Base-by-base conservation (phyloP, 1,139 yeast genomes). In the Groenewaldozyma sp. region DNA sequence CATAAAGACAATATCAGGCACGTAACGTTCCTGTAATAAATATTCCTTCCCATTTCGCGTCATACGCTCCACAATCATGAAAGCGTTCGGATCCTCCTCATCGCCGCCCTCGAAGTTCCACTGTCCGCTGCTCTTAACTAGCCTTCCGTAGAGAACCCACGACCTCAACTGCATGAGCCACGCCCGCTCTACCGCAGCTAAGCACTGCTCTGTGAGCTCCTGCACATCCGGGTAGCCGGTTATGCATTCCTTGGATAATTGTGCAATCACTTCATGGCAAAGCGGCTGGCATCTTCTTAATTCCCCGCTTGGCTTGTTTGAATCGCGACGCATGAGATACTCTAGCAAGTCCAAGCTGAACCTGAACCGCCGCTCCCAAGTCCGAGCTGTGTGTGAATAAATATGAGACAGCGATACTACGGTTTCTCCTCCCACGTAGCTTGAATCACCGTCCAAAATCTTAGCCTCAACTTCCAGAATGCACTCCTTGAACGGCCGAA, bases 121-220 rank as follows among this genome's bases (percentile, higher is more conserved):
- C 9, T 14, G 10, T 16, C 22, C 33, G 22, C n/a, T 29, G 7
- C 13, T 5, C 20, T 18, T 18, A 19, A 49, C 43, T 16, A 47
- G 37, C 28, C 50, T 45, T 4, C 59, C 59, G 36, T 55, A 55
- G n/a, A 52, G 37, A 6, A 51, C 42, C 59, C 59, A 55, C 13
- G 53, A 43, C 28, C 49, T 35, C 11, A 53, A 41, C 36, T 49
- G 49, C 11, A 42, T 46, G 22, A 53, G 40, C 58, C 59, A 55
- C 11, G 47, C 45, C 16, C 41, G 39, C 24, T 51, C 51, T 10
- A 51, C 53, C 4, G 48, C 49, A n/a, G 44, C 22, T 16, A 53
- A 35, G 16, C 54, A 48, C 1, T 39, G 39, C 7, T 34, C 26
- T 6, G 52, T 45, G 20, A 53, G 31, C 6, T 18, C 35, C 20